Evolutionary conservation across 352 stramenopile genomes (phyloP).

Genomic region (Phytophthora colocasiae): DNA sequence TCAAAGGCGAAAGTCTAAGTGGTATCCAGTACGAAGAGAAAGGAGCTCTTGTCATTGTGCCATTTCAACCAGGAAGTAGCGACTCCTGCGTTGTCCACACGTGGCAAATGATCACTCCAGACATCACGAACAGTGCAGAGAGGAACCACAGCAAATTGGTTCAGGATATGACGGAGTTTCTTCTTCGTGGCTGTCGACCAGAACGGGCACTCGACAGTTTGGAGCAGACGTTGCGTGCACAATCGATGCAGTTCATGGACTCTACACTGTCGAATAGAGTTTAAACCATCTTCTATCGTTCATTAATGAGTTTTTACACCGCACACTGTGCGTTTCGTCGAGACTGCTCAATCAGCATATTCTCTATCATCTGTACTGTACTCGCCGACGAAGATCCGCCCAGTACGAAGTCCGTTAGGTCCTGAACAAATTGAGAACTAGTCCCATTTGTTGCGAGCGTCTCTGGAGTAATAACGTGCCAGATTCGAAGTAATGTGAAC

Average conservation of each 20-base stretch:
- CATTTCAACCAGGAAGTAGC: conserved; percentile 8
- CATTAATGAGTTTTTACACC: conserved; percentile 13
- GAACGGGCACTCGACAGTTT: conserved; percentile 42
- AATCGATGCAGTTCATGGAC: conserved; percentile 5
- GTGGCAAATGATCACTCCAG: conserved; percentile 47
- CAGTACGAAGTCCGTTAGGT: conserved; percentile 57
- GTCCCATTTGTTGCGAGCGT: conserved; percentile 27
- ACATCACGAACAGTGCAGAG: conserved; percentile 9
- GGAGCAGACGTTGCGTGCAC: conserved; percentile 37
- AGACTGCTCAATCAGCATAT: conserved; percentile 49
- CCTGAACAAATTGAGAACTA: conserved; percentile 37
- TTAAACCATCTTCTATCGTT: background rate
- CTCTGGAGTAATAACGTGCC: conserved; percentile 57
- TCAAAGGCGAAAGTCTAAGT: conserved; percentile 44
- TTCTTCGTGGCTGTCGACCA: conserved; percentile 33
- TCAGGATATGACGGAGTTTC: conserved; percentile 40
- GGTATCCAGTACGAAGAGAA: conserved; percentile 56
- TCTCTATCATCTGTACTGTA: conserved; percentile 66
- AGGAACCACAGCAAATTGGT: conserved; percentile 25
- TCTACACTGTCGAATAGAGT: background rate
- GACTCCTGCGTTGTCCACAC: conserved; percentile 41
- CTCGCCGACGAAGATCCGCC: conserved; percentile 39
- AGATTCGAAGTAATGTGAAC: conserved; percentile 50
- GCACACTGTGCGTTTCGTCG: conserved; percentile 17
- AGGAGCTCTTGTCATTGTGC: conserved; percentile 61